Evolutionary conservation across 148 eudicot species (phyloP).

Genomic region (Camellia japonica): DNA sequence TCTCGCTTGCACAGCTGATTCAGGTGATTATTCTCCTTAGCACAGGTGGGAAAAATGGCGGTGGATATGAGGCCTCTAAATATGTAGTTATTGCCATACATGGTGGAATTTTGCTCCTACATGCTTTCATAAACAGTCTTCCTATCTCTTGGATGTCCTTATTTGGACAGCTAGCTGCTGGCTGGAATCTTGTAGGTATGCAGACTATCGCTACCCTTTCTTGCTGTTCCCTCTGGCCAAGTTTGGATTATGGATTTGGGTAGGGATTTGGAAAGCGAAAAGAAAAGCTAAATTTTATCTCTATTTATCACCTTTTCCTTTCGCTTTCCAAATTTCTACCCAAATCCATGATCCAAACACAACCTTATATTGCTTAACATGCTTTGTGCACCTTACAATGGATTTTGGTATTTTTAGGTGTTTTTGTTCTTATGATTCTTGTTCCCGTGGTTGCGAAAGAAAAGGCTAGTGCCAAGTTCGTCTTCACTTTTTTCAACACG

Average conservation of each 20-base stretch:
- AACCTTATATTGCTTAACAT: not conserved
- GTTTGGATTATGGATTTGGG: too few relatives aligned
- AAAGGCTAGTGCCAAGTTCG: slow-evolving; percentile 77
- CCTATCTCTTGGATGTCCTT: slow-evolving; percentile 80
- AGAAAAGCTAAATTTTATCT: too few relatives aligned
- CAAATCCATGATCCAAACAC: not conserved
- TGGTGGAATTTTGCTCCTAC: slow-evolving; percentile 69
- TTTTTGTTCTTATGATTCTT: slow-evolving; percentile 85
- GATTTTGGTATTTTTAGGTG: slow-evolving; percentile 48
- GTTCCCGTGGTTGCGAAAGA: slow-evolving; percentile 78
- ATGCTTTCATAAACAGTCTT: slow-evolving; percentile 84
- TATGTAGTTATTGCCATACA: slow-evolving; percentile 73
- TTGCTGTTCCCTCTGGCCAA: not conserved
- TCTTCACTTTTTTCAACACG: slow-evolving; percentile 88
- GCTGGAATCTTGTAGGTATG: slow-evolving; percentile 80
- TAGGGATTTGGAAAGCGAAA: too few relatives aligned
- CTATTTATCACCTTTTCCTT: too few relatives aligned
- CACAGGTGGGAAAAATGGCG: slow-evolving; percentile 94
- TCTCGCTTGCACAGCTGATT: slow-evolving; percentile 81
- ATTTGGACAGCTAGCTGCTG: slow-evolving; percentile 89
- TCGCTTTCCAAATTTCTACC: too few relatives aligned
- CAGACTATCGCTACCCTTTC: not conserved
- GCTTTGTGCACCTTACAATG: slow-evolving; percentile 1
- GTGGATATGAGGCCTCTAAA: slow-evolving; percentile 85
- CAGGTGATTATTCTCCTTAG: slow-evolving; percentile 87